phyloP scores from a whole-genome alignment of 306 rosid species.

The Dalbergia cultrata region DNA sequence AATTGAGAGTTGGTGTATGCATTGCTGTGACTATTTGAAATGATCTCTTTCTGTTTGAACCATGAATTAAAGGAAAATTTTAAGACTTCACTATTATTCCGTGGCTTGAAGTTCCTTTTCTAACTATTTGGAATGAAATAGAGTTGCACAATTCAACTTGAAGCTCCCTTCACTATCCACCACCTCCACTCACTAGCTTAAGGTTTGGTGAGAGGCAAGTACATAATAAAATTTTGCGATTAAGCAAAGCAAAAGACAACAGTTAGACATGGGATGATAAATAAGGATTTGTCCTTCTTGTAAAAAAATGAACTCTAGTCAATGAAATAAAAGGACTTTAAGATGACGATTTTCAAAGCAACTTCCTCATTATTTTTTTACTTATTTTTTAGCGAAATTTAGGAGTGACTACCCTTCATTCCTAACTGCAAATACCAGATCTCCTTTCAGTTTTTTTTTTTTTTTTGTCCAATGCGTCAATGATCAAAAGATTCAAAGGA shows the following conservation, averaged over 20 bases:
- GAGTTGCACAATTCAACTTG: neutral
- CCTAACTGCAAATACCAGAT: neutral
- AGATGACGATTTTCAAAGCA: neutral
- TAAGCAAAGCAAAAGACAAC: slow-evolving; percentile 28
- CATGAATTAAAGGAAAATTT: neutral
- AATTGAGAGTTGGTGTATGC: neutral
- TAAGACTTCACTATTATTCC: neutral
- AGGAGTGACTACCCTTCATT: neutral
- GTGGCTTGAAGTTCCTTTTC: neutral
- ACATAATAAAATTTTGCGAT: neutral
- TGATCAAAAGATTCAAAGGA: neutral
- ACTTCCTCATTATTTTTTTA: neutral
- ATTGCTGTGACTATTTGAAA: neutral
- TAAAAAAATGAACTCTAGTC: neutral
- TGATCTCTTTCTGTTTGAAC: neutral
- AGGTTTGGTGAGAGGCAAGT: neutral
- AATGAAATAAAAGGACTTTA: neutral
- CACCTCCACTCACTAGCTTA: neutral
- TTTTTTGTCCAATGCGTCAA: no score
- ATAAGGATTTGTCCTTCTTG: neutral
- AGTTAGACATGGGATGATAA: neutral
- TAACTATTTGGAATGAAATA: neutral
- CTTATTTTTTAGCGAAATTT: neutral
- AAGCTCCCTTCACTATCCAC: neutral
- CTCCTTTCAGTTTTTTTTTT: no score